Evolutionary conservation across 352 stramenopile species (phyloP), one percentile per base, ranked within the genome.

Genomic region (Globisporangium orthogonon): DNA sequence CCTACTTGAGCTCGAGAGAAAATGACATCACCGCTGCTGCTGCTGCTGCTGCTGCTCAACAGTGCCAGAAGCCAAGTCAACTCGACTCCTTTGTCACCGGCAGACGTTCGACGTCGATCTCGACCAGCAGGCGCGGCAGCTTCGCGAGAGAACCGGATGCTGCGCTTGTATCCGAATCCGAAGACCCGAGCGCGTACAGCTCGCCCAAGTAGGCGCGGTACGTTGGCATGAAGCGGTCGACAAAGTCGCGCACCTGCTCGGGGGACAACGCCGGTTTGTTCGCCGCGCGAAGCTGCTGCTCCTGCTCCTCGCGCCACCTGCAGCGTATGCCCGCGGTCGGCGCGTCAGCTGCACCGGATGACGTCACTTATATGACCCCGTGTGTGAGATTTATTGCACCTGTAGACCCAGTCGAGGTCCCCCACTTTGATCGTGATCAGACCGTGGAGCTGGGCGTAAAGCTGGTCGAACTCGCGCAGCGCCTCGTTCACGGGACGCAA

Each of bases 211-310:
- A 95, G 10, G 74, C 67, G 35, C 83, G 68, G 69, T 95, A 95
- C 29, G 78, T 69, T 13, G 86, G 84, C 80, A 95, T 91, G 63
- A 89, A 95, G 60, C 86, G 83, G 56, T 94, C 80, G 45, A 95
- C 79, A 66, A 95, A 95, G 67, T 92, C 83, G 35, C 73, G 73
- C 47, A 95, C 80, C 62, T 93, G 66, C 37, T 72, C 69, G 13
- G 69, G 46, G 3, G 76, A 83, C 55, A 94, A 72, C 15, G 78
- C 80, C 46, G 80, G 73, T 46, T 87, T 89, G 37, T 67, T 73
- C 4, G 77, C 69, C 28, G 66, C 62, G 7, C 85, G 74, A 51
- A 95, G 58, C 7, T 89, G 66, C 54, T 70, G 66, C 63, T 95
- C 86, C 31, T 77, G 82, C 62, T 95, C 70, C 56, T 93, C 83